A percentile compares a stretch with the other conserved stretches of the same genome.
These are phyloP conservation scores for Gossypium laxum DNA, from an alignment of 441 rosid species.

Conservation along the genomic window DNA sequence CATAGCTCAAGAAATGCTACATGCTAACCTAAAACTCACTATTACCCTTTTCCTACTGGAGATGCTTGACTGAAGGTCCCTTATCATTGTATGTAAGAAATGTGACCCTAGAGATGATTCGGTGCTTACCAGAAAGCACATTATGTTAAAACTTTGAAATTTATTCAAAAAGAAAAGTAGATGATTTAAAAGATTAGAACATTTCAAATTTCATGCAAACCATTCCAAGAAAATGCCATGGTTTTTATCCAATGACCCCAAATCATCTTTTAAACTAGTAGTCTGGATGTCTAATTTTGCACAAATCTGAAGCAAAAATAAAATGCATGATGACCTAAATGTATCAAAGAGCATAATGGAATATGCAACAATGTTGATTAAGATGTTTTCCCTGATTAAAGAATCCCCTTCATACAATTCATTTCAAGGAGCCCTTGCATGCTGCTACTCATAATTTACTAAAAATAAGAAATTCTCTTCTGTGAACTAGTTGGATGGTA, in stretches of 20 bases:
- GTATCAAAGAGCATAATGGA: neutral
- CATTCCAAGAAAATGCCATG: neutral
- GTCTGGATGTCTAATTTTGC: neutral
- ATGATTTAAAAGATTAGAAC: neutral
- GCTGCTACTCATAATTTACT: neutral
- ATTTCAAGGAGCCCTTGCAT: neutral
- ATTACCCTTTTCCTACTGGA: neutral
- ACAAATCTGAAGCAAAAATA: neutral
- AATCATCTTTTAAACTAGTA: neutral
- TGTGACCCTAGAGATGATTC: neutral
- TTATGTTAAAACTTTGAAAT: neutral
- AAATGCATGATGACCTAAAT: neutral
- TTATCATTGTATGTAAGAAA: neutral
- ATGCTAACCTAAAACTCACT: neutral
- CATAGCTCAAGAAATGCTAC: neutral
- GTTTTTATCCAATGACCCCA: neutral
- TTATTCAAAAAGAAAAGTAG: neutral
- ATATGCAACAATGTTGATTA: neutral
- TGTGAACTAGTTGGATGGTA: neutral
- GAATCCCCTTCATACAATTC: neutral
- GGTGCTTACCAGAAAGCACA: neutral
- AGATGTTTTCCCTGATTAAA: neutral
- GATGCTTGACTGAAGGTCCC: neutral
- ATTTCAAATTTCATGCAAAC: neutral
- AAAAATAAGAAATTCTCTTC: neutral